Evolutionary conservation across 805 yeast species (phyloP).

Genomic region (Cyberlindnera saturnus): DNA sequence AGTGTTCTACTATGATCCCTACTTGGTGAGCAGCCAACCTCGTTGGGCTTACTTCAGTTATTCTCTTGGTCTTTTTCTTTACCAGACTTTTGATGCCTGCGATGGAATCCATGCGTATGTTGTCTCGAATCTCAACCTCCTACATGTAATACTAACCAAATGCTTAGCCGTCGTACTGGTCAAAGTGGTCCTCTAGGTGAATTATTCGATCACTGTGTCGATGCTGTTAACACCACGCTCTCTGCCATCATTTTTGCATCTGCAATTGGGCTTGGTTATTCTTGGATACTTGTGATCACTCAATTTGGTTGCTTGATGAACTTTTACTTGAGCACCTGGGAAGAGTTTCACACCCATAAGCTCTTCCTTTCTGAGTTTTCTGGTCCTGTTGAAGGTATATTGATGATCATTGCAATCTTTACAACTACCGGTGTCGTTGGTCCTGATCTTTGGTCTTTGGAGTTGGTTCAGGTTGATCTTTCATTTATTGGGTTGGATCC

Average conservation of each 20-base stretch:
- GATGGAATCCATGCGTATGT: constrained; percentile 82
- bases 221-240: constrained; percentile 71
- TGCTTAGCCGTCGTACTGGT: constrained; percentile 65
- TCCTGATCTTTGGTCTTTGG: constrained; percentile 55
- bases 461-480: constrained; percentile 31
- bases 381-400: constrained; percentile 94
- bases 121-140: background rate
- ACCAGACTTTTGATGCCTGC: constrained; percentile 94
- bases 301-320: constrained; percentile 74
- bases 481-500: constrained; percentile 9
- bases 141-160: background rate
- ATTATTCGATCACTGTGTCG: constrained; percentile 84
- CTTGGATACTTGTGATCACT: constrained; percentile 51
- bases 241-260: constrained; percentile 71
- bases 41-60: constrained; percentile 71
- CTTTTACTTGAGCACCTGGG: constrained; percentile 92
- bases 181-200: constrained; percentile 94
- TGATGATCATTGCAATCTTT: constrained; percentile 52
- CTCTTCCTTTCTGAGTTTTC: constrained; percentile 72
- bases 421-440: constrained; percentile 64
- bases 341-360: constrained; percentile 85
- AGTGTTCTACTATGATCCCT: constrained; percentile 70
- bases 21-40: constrained; percentile 53
- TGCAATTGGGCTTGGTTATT: constrained; percentile 70
- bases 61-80: constrained; percentile 79